Evolutionary conservation across 1,284 basidiomycete genomes (phyloP), one percentile per base, ranked within the genome.

Genomic region (Fomitopsis palustris): DNA sequence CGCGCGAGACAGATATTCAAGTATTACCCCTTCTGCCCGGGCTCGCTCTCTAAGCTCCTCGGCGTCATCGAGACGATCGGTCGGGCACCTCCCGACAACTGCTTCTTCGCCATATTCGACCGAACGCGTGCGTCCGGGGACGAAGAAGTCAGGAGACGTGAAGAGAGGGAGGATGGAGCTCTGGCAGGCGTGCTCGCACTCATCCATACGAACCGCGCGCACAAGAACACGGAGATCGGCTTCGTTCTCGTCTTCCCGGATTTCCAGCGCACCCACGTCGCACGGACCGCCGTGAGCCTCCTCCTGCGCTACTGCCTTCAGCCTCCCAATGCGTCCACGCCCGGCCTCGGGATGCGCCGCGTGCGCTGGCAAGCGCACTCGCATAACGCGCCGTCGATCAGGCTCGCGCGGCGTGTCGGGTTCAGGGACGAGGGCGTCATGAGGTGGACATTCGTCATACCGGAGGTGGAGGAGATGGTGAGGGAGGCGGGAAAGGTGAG

Each of bases 201-300:
- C 53, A 54, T 64, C 38, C 65, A 64, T 58, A 64, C 67, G 10
- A 55, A 74, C 4, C 59, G 74, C 7, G 52, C 27, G 3, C 67
- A 80, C 60, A 74, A 84, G 19, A 61, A 61, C 49, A 79, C 78
- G 3, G 84, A 88, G 64, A 78, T 87, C 56, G 83, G 79, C 1
- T 79, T 71, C 54, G 71, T 83, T 17, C 67, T 85, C 56, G 77
- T 81, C 45, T 75, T 86, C 16, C 85, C 85, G 1, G 69, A 68
- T 3, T 89, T 86, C 69, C 88, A 89, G 61, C 77, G 83, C 38
- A 88, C 86, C 3, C 84, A 89, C 64, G 81, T 92, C 55, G 77
- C 81, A 6, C 78, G 84, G 17, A 84, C 87, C 67, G 82, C 87
- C 39, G 75, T 84, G 35, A 84, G 82, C 0, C 69, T 90, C 8